These are phyloP conservation scores for Phlyctochytrium planicorne DNA, from an alignment of 192 early-diverging fungal genomes.

Conservation along the genomic window DNA sequence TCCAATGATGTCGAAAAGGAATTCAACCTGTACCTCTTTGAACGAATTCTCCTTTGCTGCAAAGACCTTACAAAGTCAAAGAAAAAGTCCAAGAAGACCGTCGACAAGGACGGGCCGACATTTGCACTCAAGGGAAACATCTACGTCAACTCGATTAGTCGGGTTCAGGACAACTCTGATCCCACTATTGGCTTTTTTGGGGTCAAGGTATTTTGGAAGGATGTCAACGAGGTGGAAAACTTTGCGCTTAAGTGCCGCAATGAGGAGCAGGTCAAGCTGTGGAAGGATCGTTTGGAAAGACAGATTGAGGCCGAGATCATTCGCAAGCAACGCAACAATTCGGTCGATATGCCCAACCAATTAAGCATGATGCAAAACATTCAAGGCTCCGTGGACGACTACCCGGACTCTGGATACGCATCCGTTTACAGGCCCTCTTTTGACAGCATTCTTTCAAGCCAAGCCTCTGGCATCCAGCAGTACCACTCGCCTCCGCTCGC, in stretches of 20 bases:
- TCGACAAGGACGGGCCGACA: conserved; percentile 11
- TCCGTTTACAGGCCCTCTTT: neutral
- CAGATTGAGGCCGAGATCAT: conserved; percentile 43
- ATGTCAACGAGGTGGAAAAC: conserved; percentile 73
- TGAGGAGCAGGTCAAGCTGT: conserved; percentile 88
- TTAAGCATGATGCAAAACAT: too few species aligned
- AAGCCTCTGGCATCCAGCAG: neutral
- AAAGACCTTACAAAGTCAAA: conserved; percentile 66
- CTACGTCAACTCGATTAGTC: conserved; percentile 75
- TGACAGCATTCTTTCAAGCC: neutral
- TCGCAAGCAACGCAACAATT: neutral
- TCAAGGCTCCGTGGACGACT: conserved; percentile 1
- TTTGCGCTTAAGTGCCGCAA: conserved; percentile 89
- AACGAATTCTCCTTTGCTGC: conserved; percentile 88
- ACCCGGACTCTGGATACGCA: neutral
- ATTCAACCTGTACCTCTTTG: conserved; percentile 89
- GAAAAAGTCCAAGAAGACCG: conserved; percentile 41
- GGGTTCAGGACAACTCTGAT: conserved; percentile 62
- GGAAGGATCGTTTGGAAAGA: conserved; percentile 78
- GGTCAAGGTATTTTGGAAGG: conserved; percentile 78
- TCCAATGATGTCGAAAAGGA: conserved; percentile 77
- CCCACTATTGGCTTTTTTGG: conserved; percentile 35
- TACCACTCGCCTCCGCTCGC: neutral
- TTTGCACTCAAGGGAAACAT: conserved; percentile 80
- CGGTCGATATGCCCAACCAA: neutral